phyloP scores from a whole-genome alignment of 2,329 filamentous ascomycete genomes.

The Emergomyces pasteurianus region DNA sequence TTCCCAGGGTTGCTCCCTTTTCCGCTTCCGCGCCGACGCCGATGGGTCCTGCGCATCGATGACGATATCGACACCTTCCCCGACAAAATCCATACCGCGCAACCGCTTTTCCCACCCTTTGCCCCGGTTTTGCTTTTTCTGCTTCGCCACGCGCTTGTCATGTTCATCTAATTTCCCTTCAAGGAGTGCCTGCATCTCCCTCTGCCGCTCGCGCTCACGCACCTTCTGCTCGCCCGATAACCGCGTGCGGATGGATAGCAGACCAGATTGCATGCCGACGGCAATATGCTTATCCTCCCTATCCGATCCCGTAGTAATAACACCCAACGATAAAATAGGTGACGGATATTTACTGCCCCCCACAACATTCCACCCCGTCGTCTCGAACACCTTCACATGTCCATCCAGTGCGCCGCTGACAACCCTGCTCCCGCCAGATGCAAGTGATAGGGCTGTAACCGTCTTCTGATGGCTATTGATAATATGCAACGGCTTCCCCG shows the following conservation, averaged over 20 bases:
- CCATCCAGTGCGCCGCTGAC: slow-evolving; percentile 86
- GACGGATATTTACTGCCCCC: slow-evolving; percentile 86
- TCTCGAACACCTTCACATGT: slow-evolving; percentile 95
- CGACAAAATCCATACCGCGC: slow-evolving; percentile 65
- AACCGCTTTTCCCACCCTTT: slow-evolving; percentile 50
- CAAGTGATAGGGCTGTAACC: slow-evolving; percentile 74
- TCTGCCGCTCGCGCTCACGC: slow-evolving; percentile 62
- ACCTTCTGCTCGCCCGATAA: slow-evolving; percentile 70
- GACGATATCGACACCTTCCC: slow-evolving; percentile 76
- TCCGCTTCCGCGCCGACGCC: slow-evolving; percentile 40
- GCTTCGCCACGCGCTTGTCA: slow-evolving; percentile 61
- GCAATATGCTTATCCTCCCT: slow-evolving; percentile 83
- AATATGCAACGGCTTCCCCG: slow-evolving; percentile 73
- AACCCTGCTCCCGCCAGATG: slow-evolving; percentile 67
- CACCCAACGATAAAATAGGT: slow-evolving; percentile 72
- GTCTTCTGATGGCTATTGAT: slow-evolving; percentile 97
- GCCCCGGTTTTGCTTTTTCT: slow-evolving; percentile 45
- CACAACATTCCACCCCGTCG: slow-evolving; percentile 90
- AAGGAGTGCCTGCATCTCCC: slow-evolving; percentile 73
- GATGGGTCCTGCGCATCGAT: slow-evolving; percentile 53
- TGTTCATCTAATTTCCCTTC: slow-evolving; percentile 67
- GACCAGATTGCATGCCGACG: slow-evolving; percentile 86
- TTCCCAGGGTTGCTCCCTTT: slow-evolving; percentile 67
- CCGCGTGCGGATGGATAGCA: slow-evolving; percentile 84
- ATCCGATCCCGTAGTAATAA: slow-evolving; percentile 56